These are phyloP conservation scores for Lactifluus volemus DNA, from an alignment of 768 basidiomycete genomes.

Conservation along the genomic window DNA sequence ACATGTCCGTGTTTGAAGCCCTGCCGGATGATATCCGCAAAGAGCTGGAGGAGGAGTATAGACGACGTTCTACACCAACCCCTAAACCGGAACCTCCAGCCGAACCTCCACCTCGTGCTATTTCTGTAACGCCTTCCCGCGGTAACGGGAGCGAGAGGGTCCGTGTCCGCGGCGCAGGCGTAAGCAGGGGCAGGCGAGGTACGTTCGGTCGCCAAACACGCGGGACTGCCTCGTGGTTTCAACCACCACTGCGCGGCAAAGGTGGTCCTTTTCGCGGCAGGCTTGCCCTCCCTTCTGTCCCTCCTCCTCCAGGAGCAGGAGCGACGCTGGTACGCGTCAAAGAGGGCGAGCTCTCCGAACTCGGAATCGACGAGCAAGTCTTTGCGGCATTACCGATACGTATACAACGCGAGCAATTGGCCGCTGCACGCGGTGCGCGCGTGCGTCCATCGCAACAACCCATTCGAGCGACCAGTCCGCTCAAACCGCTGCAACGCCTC, in stretches of 20 bases:
- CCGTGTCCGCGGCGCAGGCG: slow-evolving; percentile 11
- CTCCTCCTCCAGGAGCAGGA: neutral
- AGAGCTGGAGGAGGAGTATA: slow-evolving; percentile 61
- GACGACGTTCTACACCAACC: slow-evolving; percentile 49
- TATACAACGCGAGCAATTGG: slow-evolving; percentile 67
- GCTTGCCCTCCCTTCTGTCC: slow-evolving; percentile 30
- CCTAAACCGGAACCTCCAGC: slow-evolving; percentile 17
- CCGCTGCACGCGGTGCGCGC: slow-evolving; percentile 45
- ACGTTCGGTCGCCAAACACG: neutral
- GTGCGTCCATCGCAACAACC: slow-evolving; percentile 10
- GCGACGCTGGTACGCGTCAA: slow-evolving; percentile 32
- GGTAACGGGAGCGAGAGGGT: neutral
- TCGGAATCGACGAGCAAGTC: slow-evolving; percentile 69
- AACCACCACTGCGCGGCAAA: neutral
- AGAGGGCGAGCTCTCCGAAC: slow-evolving; percentile 47
- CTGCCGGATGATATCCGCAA: slow-evolving; percentile 60
- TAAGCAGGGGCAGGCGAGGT: neutral
- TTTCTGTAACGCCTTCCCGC: slow-evolving; percentile 3
- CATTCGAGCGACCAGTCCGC: slow-evolving; percentile 18
- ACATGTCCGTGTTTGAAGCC: slow-evolving; percentile 58
- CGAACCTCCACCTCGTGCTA: neutral
- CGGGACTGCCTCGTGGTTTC: neutral
- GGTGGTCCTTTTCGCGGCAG: slow-evolving; percentile 28
- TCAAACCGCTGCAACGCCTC: slow-evolving; percentile 47
- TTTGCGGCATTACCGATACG: slow-evolving; percentile 55